A percentile compares a stretch with the other conserved stretches of the same genome.
phyloP scores from a whole-genome alignment of 2,329 filamentous ascomycete species.

The Ophiostoma ips region DNA sequence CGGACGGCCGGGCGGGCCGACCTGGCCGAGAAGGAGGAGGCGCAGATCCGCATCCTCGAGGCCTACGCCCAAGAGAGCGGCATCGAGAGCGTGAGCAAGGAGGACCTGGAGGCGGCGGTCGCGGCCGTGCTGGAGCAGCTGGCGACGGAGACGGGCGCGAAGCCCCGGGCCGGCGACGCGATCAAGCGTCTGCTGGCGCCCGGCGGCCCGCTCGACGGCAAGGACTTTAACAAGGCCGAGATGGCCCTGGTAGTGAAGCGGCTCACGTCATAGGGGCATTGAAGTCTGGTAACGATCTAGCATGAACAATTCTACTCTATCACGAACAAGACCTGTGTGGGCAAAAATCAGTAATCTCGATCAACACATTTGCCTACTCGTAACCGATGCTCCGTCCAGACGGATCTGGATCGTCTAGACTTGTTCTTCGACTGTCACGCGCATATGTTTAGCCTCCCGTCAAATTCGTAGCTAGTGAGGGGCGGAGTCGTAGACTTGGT shows the following conservation, averaged over 20 bases:
- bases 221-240: conserved; percentile 47
- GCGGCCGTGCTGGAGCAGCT: conserved; percentile 36
- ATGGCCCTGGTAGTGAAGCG: conserved; percentile 50
- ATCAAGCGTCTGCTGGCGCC: conserved; percentile 46
- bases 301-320: no score
- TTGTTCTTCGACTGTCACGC: no score
- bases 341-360: no score
- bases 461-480: no score
- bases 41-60: conserved; percentile 49
- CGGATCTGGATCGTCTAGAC: no score
- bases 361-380: no score
- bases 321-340: no score
- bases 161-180: conserved; percentile 39
- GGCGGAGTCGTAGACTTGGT: no score
- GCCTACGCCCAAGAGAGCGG: conserved; percentile 48
- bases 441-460: no score
- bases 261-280: conserved; percentile 9
- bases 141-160: conserved; percentile 23
- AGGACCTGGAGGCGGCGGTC: conserved; percentile 43
- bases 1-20: conserved; percentile 49
- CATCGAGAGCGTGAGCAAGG: conserved; percentile 42
- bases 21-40: conserved; percentile 55
- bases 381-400: no score
- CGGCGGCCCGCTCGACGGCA: conserved; percentile 42
- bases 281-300: no score